Conservation (phyloP, 768 basidiomycete species). For the Myochromella boudieri region DNA sequence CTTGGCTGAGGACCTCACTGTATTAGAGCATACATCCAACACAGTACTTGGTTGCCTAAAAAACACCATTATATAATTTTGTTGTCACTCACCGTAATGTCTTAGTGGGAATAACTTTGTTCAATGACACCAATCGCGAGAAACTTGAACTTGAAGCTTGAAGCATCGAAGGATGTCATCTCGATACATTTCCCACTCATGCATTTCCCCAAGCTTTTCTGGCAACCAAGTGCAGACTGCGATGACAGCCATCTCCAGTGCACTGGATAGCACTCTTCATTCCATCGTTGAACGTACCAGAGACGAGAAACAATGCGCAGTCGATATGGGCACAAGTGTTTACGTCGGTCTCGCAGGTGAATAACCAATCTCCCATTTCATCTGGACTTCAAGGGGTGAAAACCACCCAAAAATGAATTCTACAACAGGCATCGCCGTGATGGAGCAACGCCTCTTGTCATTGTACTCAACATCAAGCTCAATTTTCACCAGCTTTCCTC, state of each 20-base stretch:
- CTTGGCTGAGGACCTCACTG: no score
- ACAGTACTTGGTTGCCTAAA: no score
- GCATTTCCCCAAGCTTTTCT: slow-evolving; percentile 6
- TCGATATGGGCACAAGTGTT: slow-evolving; percentile 3
- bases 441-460: slow-evolving; percentile 7
- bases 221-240: slow-evolving; percentile 7
- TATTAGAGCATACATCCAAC: no score
- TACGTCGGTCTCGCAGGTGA: slow-evolving; percentile 18
- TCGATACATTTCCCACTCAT: slow-evolving; percentile 14
- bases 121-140: no score
- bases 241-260: slow-evolving; percentile 5
- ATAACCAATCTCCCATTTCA: not conserved
- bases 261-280: not conserved
- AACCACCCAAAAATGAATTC: not conserved
- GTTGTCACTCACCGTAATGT: no score
- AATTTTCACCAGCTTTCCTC: not conserved
- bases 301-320: no score
- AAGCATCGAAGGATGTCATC: slow-evolving; percentile 15
- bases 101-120: no score
- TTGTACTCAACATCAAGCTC: not conserved
- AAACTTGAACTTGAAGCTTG: no score
- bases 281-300: no score
- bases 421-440: slow-evolving; percentile 8
- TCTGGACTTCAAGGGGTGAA: not conserved
- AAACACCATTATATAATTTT: no score